Base-by-base conservation (phyloP, 768 basidiomycete species). In the Panaeolus papilionaceus region DNA sequence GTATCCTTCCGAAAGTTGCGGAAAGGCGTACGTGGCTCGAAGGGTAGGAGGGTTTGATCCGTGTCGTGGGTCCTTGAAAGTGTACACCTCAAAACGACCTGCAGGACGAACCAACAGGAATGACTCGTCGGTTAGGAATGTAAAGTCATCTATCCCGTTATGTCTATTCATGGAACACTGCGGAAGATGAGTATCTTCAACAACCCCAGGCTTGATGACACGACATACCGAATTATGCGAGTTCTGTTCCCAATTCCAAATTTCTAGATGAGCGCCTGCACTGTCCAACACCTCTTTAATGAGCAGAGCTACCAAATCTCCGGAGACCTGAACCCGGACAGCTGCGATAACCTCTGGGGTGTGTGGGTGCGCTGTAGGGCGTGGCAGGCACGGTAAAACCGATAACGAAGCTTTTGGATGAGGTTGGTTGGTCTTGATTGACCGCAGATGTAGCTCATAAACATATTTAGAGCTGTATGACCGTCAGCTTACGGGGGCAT, bases 81-180 rank as follows among this genome's bases (percentile, higher is more conserved):
- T 80, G 70, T 83, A 87, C 8, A 86, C 81, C 69, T 85, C 84
- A 65, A 88, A 83, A 66, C 73, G 76, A 1, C 85, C 86, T 9
- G 76, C 77, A 5, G 84, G 83, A 2, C 81, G 77, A 33, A 85
- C 83, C 23, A 87, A 72, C 51, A 88, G 79, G 65, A 87, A 85
- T 0, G 81, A 77, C 38, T 81, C 75, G 23, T 79, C 75, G 1
- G 83, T 80, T 18, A 88, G 75, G 68, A 87, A 85, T 0, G 81
- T 83, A 67, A 87, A 87, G 66, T 88, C 87, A 67, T 86, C 84
- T 44, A 87, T 86, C 3, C 82, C 83, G 0, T 80, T 75, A 28
- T 71, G 69, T 20, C 81, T 78, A n/a, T 75, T 74, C 75, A 86
- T 75, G 10, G 75, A 72, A 67, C 81, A 85, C 85, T 86, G 63